Evolutionary conservation across 2,329 filamentous ascomycete species (phyloP), one percentile per base, ranked within the genome.

Genomic region (Cladorrhinum sp.): DNA sequence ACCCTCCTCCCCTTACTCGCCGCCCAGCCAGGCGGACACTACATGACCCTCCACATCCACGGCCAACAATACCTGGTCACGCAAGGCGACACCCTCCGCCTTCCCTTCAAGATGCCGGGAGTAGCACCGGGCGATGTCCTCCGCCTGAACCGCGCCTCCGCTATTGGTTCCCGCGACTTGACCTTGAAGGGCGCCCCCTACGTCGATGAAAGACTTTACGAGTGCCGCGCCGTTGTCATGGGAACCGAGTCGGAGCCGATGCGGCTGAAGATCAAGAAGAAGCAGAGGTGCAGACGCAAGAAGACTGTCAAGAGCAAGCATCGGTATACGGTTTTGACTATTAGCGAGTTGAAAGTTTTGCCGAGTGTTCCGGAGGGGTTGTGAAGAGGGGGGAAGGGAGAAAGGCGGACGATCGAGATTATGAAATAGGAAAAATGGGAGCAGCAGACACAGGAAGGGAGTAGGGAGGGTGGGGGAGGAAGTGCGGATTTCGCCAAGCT

Each of bases 221-320:
- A 91, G 72, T 96, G 92, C 75, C 84, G 92, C 61, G 91, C 93
- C 16, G 85, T 88, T 32, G 92, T 99, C 24, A 82, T 95, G 64
- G 93, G 92, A 5, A 85, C 89, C 6, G 95, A 98, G 77, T 84
- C 85, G 60, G 90, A 93, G 78, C 90, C 91, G 32, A 74, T 93
- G 78, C 80, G 90, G 60, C 78, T 87, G 68, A 91, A 91, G 78
- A 81, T 90, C 77, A 93, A 93, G 84, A 93, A 84, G 69, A 93
- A 92, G 84, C 78, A 86, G 79, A 90, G 85, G 70, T 89, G 89
- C 74, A 79, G 91, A 71, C 82, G 89, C 72, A 82, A 85, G 54
- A 91, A 87, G 79, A 85, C 83, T 61, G 89, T 95, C 9, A 88
- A 83, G 78, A 97, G 92, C 80, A 97, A 99, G 83, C 91, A 96